Evolutionary conservation across 139 green algal species (phyloP), one percentile per base, ranked within the genome.

Genomic region (Marvania coccoides): DNA sequence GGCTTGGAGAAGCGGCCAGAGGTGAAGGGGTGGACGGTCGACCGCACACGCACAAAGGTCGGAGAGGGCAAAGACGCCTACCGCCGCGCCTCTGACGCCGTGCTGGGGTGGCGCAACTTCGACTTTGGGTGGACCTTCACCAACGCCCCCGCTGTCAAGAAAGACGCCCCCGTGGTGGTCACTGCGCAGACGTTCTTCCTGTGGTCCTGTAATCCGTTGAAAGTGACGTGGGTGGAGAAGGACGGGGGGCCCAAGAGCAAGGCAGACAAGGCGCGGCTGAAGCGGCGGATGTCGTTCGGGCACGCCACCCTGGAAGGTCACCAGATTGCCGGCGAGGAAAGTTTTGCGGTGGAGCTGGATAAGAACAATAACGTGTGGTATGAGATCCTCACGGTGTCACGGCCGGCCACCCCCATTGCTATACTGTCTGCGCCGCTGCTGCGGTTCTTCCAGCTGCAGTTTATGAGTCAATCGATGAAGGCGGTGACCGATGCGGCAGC

Each of bases 241-340:
- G 29, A 28, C 12, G 33, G 31, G 39, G 35, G 19, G 5, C 34
- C 6, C 53, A 63, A 23, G 30, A 54, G 4, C 26, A 30, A 9
- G 58, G 5, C 2, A 33, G 35, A 14, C 9, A 12, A 59, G 19
- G 12, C 19, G 36, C 12, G 51, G 12, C 28, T 19, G 19, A 31
- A 33, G 6, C 46, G 58, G 33, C 61, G 63, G 34, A 58, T 46
- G 35, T 37, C 42, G 2, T 78, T 65, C 68, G 63, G 26, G 19
- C 64, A 73, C 63, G 68, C 61, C 34, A 78, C 71, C 5, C 55
- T 78, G 47, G 9, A 13, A 31, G 71, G 71, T 24, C 71, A 78
- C 63, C 59, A 65, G 36, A 69, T 78, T 6, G 36, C 28, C 15
- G 71, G 71, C 19, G 71, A 78, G 58, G 71, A 78, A 62, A 33